phyloP scores from a whole-genome alignment of 331 rosid genomes.

The Quercus phellos region DNA sequence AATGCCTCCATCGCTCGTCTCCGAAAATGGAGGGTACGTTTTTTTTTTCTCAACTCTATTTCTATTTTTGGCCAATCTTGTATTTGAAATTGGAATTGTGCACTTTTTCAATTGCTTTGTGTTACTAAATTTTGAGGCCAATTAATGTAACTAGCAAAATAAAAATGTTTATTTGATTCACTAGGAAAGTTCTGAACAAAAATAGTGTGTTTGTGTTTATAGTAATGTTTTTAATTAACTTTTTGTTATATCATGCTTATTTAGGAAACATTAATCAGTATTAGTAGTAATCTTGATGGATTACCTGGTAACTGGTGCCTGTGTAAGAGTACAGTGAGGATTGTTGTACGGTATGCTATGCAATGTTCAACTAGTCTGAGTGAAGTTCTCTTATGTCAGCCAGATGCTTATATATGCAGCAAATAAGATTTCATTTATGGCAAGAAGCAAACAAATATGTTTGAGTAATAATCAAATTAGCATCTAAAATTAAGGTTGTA shows the following conservation, averaged over 20 bases:
- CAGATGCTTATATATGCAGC: background rate
- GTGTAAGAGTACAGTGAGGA: no score
- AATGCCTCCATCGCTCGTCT: constrained; percentile 66
- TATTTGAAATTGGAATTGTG: background rate
- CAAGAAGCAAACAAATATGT: background rate
- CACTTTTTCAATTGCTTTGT: background rate
- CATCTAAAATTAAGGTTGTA: background rate
- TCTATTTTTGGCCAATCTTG: background rate
- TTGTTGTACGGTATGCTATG: no score
- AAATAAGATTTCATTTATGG: background rate
- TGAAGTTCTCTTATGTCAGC: no score
- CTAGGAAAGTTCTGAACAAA: background rate
- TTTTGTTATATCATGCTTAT: background rate
- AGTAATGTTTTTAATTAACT: background rate
- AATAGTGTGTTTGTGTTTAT: background rate
- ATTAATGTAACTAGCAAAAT: no score
- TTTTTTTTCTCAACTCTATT: background rate
- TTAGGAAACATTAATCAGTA: background rate
- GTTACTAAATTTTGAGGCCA: no score
- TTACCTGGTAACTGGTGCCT: no score
- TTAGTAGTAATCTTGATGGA: background rate
- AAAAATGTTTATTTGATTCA: no score
- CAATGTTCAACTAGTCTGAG: no score
- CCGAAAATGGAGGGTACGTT: constrained; percentile 79
- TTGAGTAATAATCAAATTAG: background rate